Evolutionary conservation across 495 filamentous ascomycete species (phyloP).

Genomic region (Neurospora africana): DNA sequence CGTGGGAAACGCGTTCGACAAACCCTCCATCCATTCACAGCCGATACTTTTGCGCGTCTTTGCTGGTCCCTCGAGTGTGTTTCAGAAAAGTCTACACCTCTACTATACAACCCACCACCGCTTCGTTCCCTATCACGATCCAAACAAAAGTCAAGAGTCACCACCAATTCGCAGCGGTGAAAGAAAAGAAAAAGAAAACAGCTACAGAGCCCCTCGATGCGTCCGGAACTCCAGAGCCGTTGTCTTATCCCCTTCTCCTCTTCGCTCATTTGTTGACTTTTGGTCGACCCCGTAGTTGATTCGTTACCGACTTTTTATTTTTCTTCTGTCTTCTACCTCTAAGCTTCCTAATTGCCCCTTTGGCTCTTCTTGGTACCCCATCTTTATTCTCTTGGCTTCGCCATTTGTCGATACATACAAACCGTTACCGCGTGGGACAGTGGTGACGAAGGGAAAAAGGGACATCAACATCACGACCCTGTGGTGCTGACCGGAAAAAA

Average conservation of each 20-base stretch:
- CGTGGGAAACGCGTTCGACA: neutral
- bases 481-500: constrained; percentile 9
- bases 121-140: neutral
- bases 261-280: constrained; percentile 17
- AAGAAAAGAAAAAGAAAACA: neutral
- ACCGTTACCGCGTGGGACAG: neutral
- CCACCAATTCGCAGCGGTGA: neutral
- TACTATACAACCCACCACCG: constrained; percentile 5
- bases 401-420: neutral
- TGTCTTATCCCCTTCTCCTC: constrained; percentile 20
- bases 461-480: neutral
- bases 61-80: neutral
- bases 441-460: neutral
- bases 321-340: neutral
- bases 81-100: neutral
- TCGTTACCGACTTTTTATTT: constrained; percentile 18
- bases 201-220: constrained; percentile 19
- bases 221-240: constrained; percentile 9
- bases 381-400: neutral
- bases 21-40: neutral
- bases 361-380: neutral
- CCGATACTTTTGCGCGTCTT: neutral
- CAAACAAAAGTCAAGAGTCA: neutral
- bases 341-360: neutral
- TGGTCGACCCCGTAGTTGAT: constrained; percentile 7